Evolutionary conservation across 2,329 filamentous ascomycete species (phyloP), one percentile per base, ranked within the genome.

Genomic region (Drechslera avenae): DNA sequence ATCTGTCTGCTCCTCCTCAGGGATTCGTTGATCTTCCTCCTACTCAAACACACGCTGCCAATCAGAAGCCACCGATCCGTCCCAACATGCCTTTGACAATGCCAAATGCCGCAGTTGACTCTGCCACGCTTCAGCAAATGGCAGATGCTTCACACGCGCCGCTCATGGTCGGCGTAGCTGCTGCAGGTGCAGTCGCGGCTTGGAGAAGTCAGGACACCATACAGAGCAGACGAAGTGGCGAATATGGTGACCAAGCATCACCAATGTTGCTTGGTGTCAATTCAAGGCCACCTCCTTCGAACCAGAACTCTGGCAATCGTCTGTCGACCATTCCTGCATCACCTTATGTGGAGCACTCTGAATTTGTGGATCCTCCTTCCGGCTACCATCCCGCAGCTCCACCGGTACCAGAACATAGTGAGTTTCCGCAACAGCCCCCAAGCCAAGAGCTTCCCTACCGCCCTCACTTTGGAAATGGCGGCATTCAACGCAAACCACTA

Each of bases 81-180:
- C 89, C 89, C 0, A 85, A 89, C 61, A 85, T 90, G 50, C 87
- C 90, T 67, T 79, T 93, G 63, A 87, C 89, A 56, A 86, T 86
- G 57, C 90, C 89, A 43, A 94, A 91, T 62, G 91, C 88, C 61
- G 87, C 91, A 17, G 86, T 97, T 71, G 96, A 94, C 19, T 83
- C 81, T 60, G 86, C 86, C 1, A 97, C 93, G 1, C 79, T 97
- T 37, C 82, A 86, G 36, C 91, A 97, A 68, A 80, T 97, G 69
- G 85, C 85, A 26, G 88, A 87, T 59, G 88, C 88, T 37, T 84
- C 83, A 46, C 83, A 82, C 17, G 72, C 84, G 68, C 76, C 39
- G 67, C 68, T 62, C 45, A 68, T 53, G 59, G 67, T 51, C n/a
- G 65, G 66, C 7, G 43, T 69, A 37, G 74, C 75, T 34, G 68